These are phyloP conservation scores for Cryphonectria radicalis DNA, from an alignment of 2,329 filamentous ascomycete species.

Conservation along the genomic window DNA sequence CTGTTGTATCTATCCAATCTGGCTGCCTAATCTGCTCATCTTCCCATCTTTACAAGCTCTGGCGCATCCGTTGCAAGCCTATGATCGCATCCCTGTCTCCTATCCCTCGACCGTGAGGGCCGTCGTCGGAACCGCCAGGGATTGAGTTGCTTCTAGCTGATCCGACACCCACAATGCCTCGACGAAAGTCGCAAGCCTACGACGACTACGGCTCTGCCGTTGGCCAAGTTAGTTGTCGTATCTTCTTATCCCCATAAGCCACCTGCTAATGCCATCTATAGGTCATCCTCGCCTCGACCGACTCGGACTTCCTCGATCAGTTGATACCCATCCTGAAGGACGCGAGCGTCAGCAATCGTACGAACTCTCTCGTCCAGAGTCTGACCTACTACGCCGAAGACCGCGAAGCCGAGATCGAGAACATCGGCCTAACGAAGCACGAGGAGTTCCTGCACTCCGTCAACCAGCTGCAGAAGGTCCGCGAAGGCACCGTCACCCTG, in stretches of 20 bases:
- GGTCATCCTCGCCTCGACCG: slow-evolving; percentile 91
- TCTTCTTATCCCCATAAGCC: slow-evolving; percentile 10
- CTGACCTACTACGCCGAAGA: slow-evolving; percentile 82
- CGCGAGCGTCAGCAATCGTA: slow-evolving; percentile 76
- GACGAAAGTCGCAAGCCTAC: slow-evolving; percentile 34
- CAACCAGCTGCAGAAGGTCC: slow-evolving; percentile 88
- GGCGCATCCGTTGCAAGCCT: slow-evolving; percentile 1
- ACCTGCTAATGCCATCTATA: slow-evolving; percentile 44
- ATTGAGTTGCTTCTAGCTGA: background rate
- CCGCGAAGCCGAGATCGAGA: slow-evolving; percentile 89
- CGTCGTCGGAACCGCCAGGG: background rate
- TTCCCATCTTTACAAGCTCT: background rate
- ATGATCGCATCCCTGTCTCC: slow-evolving; percentile 3
- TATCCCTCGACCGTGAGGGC: slow-evolving; percentile 15
- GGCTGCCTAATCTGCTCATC: background rate
- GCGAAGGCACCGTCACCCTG: slow-evolving; percentile 85
- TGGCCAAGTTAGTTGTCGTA: slow-evolving; percentile 31
- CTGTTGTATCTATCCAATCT: background rate
- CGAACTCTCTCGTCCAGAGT: slow-evolving; percentile 74
- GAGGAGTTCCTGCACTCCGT: slow-evolving; percentile 95
- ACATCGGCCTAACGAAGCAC: slow-evolving; percentile 92
- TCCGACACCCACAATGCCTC: slow-evolving; percentile 21
- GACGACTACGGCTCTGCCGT: slow-evolving; percentile 37
- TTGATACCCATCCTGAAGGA: slow-evolving; percentile 93
- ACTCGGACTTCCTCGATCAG: slow-evolving; percentile 93